These are phyloP conservation scores for Narthecium ossifragum DNA, from an alignment of 106 monocot species.

Conservation along the genomic window DNA sequence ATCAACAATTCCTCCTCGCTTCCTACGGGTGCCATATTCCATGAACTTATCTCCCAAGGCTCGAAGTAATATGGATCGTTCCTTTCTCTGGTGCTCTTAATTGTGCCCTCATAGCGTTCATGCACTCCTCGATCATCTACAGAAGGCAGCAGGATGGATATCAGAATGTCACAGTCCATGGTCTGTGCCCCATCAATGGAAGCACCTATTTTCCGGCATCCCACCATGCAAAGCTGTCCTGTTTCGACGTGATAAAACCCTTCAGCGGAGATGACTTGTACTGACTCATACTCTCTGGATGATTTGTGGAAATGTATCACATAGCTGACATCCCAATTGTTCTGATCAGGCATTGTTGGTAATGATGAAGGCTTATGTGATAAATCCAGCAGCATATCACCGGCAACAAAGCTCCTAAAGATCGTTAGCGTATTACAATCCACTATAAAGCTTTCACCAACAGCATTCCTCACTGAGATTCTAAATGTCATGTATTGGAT, in stretches of 20 bases:
- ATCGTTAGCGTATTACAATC: constrained; percentile 8
- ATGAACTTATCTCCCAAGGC: constrained; percentile 21
- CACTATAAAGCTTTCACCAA: constrained; percentile 12
- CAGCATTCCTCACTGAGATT: constrained; percentile 6
- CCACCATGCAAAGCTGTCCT: constrained; percentile 54
- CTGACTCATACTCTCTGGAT: background rate
- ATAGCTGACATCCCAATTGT: constrained; percentile 45
- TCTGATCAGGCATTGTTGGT: constrained; percentile 3
- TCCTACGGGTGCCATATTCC: too few relatives aligned
- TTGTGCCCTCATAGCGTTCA: constrained; percentile 23
- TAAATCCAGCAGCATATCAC: background rate
- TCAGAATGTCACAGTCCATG: constrained; percentile 47
- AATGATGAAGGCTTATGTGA: background rate
- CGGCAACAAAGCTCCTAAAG: constrained; percentile 12
- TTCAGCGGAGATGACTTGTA: constrained; percentile 53
- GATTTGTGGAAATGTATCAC: constrained; percentile 8
- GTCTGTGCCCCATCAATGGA: too few relatives aligned
- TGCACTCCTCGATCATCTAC: constrained; percentile 5
- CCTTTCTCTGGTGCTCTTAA: constrained; percentile 39
- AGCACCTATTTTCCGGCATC: too few relatives aligned
- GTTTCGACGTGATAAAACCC: constrained; percentile 45
- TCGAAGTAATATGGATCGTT: constrained; percentile 50
- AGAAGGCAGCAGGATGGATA: constrained; percentile 41
- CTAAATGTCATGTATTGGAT: constrained; percentile 22
- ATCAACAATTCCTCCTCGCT: too few relatives aligned